Percentiles rank a stretch among this genome's conserved stretches.
Conservation (phyloP, 805 yeast genomes). For the Yamadazyma olivae region DNA sequence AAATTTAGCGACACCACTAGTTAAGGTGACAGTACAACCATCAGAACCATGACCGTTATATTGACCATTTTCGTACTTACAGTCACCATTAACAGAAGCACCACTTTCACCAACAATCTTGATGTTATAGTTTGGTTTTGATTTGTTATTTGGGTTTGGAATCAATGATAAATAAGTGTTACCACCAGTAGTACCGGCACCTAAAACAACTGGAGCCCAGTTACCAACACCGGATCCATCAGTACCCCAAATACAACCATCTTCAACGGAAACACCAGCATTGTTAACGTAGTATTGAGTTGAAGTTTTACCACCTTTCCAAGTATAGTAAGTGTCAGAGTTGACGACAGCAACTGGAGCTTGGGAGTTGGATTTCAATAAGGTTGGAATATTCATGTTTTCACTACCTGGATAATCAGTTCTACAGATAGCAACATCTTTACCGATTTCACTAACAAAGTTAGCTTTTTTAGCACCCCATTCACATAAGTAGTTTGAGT, state of each 20-base stretch:
- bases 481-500: conserved; percentile 70
- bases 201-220: conserved; percentile 97
- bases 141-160: conserved; percentile 88
- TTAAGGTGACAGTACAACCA: conserved; percentile 76
- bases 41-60: conserved; percentile 66
- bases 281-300: conserved; percentile 97
- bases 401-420: conserved; percentile 99
- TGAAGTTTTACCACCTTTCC: conserved; percentile 82
- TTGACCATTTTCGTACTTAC: conserved; percentile 75
- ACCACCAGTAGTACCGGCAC: conserved; percentile 76
- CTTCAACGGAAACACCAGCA: conserved; percentile 86
- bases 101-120: conserved; percentile 67
- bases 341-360: conserved; percentile 78
- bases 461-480: conserved; percentile 77
- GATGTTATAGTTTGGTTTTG: conserved; percentile 55
- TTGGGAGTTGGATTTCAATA: conserved; percentile 63
- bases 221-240: conserved; percentile 81
- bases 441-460: conserved; percentile 60
- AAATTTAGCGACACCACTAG: conserved; percentile 58
- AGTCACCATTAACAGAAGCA: conserved; percentile 56
- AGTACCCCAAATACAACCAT: conserved; percentile 94
- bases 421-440: conserved; percentile 88
- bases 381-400: conserved; percentile 95
- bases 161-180: conserved; percentile 82
- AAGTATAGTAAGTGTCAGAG: conserved; percentile 69